Base-by-base conservation (phyloP, 129 eudicot genomes). In the Dittrichia graveolens region DNA sequence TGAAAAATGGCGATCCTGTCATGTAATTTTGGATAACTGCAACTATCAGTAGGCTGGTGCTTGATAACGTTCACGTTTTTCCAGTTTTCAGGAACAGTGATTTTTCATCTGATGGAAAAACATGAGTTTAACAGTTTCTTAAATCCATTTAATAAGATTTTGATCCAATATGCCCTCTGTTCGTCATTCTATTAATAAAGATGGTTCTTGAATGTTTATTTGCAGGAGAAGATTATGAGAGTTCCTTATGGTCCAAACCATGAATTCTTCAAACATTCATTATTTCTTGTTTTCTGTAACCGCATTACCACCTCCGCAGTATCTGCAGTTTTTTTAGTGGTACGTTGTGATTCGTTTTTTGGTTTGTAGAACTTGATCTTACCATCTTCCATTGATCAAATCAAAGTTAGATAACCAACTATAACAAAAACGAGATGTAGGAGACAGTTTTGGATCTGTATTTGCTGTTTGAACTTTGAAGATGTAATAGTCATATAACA, bases 141-240 rank as follows among this genome's bases (percentile, higher is more conserved):
- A 40, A 50, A 10, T 11, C 3, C 6, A 10, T 31, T 58, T 34
- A 10, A 3, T 16, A 16, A 19, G 53, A 11, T 43, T 44, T 56
- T 13, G 13, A 13, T 31, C 45, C 2, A 18, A 71, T 19, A 31
- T 42, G 3, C 14, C 18, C 6, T 43, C 2, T 8, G 37, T 16
- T 39, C 10, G 41, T 5, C 10, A 16, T 42, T 34, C 13, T 0
- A 3, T 24, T 53, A 13, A 47, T 46, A 12, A 54, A 73, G 8
- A 6, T 35, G 49, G 35, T 61, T 75, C 44, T 74, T 46, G 47
- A 40, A 65, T 57, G 4, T 73, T 49, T 60, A 12, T 44, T 53
- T 83, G 72, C 96, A 95, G 99, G 99, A 95, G 75, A 95, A 90
- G 89, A 88, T 95, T 61, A 95, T 95, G 99, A 88, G 97, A 83